Conservation (phyloP, 352 stramenopile genomes). For the Phytophthora pseudosyringae region DNA sequence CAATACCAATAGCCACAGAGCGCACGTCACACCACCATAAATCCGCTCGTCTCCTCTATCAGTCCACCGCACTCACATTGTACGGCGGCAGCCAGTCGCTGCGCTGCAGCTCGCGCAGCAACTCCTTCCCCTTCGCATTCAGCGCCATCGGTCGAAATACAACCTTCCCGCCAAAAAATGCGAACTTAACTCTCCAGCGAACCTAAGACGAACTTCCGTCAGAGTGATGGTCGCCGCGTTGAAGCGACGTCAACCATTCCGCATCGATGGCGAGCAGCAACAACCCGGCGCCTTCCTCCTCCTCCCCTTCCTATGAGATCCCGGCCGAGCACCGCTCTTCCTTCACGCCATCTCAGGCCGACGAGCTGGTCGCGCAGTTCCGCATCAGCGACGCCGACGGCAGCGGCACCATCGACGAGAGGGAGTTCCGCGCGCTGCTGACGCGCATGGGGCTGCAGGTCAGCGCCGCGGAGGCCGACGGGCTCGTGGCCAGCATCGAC, state of each 20-base stretch:
- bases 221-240: slow-evolving; percentile 23
- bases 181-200: not conserved
- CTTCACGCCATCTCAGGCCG: slow-evolving; percentile 55
- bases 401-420: slow-evolving; percentile 69
- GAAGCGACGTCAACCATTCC: slow-evolving; percentile 9
- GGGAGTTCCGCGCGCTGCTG: slow-evolving; percentile 68
- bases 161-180: slow-evolving; percentile 30
- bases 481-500: slow-evolving; percentile 63
- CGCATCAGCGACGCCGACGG: slow-evolving; percentile 57
- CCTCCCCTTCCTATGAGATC: slow-evolving; percentile 38
- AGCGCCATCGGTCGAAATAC: slow-evolving; percentile 54
- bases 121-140: slow-evolving; percentile 80
- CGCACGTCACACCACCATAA: slow-evolving; percentile 1
- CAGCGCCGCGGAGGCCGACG: slow-evolving; percentile 50
- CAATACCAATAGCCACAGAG: not conserved
- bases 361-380: slow-evolving; percentile 74
- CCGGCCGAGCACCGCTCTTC: slow-evolving; percentile 42
- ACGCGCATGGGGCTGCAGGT: slow-evolving; percentile 55
- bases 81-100: slow-evolving; percentile 93
- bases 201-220: not conserved
- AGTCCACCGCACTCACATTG: slow-evolving; percentile 66
- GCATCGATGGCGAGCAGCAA: slow-evolving; percentile 2
- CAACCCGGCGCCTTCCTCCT: not conserved
- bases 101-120: slow-evolving; percentile 90
- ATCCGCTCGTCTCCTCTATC: slow-evolving; percentile 9